These are phyloP conservation scores for Kuraishia molischiana DNA, from an alignment of 805 yeast species.

Conservation along the genomic window DNA sequence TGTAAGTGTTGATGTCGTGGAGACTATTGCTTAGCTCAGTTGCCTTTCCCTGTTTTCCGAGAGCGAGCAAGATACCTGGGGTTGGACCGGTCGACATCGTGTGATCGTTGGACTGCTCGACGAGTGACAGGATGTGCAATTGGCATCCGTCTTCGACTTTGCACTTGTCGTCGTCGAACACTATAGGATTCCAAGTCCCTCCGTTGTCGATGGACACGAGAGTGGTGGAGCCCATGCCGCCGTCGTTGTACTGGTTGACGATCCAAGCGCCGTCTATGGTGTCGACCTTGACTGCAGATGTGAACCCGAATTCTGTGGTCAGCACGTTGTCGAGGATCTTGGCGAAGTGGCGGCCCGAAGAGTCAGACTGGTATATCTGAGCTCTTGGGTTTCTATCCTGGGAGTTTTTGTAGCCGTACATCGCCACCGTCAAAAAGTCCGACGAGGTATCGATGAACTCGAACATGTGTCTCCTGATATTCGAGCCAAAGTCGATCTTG, in stretches of 20 bases:
- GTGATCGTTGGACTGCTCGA: conserved; percentile 8
- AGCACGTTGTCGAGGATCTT: conserved; percentile 13
- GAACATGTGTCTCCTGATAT: conserved; percentile 1
- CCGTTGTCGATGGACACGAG: conserved; percentile 10
- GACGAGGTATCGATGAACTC: background rate
- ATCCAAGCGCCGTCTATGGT: conserved; percentile 32
- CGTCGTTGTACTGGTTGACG: conserved; percentile 22
- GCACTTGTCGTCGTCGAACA: conserved; percentile 1
- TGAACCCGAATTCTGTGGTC: conserved; percentile 6
- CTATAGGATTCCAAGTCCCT: conserved; percentile 6
- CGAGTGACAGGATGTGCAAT: conserved; percentile 21
- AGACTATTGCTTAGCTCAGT: conserved; percentile 10
- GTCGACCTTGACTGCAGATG: conserved; percentile 23
- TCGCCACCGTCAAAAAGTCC: background rate
- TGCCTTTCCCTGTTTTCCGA: conserved; percentile 25
- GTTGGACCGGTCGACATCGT: conserved; percentile 28
- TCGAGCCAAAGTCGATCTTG: conserved; percentile 15
- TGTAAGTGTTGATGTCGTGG: conserved; percentile 33
- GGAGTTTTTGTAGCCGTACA: conserved; percentile 1
- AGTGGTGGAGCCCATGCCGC: conserved; percentile 2
- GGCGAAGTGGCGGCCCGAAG: conserved; percentile 21
- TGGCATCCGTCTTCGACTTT: conserved; percentile 3
- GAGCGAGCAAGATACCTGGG: conserved; percentile 35
- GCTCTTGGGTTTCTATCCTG: background rate
- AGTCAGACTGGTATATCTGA: conserved; percentile 9